Conservation (phyloP, 2,329 filamentous ascomycete genomes). For the Aspergillus transmontanensis region DNA sequence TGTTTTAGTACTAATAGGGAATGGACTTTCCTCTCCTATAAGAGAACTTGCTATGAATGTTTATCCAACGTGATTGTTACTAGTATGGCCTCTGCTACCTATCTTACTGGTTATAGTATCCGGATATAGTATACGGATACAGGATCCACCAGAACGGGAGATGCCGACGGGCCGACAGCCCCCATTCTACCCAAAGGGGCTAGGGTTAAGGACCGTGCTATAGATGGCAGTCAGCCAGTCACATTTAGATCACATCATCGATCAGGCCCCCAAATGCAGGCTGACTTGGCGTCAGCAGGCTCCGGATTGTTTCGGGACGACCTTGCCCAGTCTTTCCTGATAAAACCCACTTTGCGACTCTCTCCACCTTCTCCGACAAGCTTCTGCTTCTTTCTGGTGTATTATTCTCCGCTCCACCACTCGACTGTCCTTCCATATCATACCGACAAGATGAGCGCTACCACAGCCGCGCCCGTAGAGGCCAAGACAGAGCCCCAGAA, state of each 20-base stretch:
- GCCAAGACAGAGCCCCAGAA: conserved; percentile 31
- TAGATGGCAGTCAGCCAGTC: too few species aligned
- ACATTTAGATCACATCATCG: background rate
- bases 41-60: too few species aligned
- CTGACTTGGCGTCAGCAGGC: background rate
- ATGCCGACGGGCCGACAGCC: background rate
- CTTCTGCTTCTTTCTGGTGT: background rate
- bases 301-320: background rate
- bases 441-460: background rate
- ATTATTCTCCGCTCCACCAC: background rate
- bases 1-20: background rate
- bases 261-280: background rate
- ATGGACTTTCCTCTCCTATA: background rate
- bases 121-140: too few species aligned
- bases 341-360: background rate
- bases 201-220: background rate
- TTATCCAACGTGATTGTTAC: too few species aligned
- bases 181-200: background rate
- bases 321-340: background rate
- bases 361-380: background rate
- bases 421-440: background rate
- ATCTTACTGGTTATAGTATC: too few species aligned
- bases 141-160: background rate
- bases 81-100: too few species aligned
- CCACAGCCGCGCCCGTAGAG: too few species aligned